Conservation (phyloP, 2,329 filamentous ascomycete species). For the Pseudopithomyces maydicus region DNA sequence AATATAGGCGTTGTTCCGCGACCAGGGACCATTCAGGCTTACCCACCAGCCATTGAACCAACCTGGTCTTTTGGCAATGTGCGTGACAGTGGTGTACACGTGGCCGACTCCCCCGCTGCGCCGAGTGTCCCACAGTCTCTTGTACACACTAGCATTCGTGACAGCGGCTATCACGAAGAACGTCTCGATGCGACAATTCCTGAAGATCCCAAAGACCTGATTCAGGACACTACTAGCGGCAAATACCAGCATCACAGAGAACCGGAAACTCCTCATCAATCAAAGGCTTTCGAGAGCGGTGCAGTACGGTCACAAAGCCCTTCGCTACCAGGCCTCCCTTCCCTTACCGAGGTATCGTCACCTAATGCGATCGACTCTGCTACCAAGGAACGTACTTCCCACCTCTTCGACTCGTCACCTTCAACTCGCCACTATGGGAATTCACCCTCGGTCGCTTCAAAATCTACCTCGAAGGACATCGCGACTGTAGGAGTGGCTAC, state of each 20-base stretch:
- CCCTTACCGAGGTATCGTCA: conserved; percentile 20
- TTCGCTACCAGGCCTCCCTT: conserved; percentile 29
- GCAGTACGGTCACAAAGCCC: conserved; percentile 26
- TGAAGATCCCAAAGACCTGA: conserved; percentile 16
- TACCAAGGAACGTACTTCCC: conserved; percentile 43
- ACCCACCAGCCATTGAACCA: conserved; percentile 25
- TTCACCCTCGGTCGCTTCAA: conserved; percentile 27
- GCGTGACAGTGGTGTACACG: conserved; percentile 53
- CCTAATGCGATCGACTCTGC: conserved; percentile 38
- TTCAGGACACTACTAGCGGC: conserved; percentile 19
- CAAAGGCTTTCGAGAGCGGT: conserved; percentile 9
- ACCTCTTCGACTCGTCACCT: conserved; percentile 44
- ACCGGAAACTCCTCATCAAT: conserved; percentile 21
- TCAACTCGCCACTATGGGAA: conserved; percentile 40
- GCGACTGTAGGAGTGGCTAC: conserved; percentile 8
- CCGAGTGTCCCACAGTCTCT: conserved; percentile 30
- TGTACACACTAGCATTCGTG: conserved; percentile 39
- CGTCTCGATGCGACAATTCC: conserved; percentile 18
- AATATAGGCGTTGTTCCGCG: background rate
- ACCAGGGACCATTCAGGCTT: conserved; percentile 11
- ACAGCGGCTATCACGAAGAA: conserved; percentile 51
- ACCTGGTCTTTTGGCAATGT: conserved; percentile 46
- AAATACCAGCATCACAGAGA: conserved; percentile 29
- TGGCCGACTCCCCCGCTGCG: conserved; percentile 51
- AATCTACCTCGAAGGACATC: conserved; percentile 20